These are phyloP conservation scores for Candida argentea DNA, from an alignment of 805 yeast genomes.

Conservation along the genomic window DNA sequence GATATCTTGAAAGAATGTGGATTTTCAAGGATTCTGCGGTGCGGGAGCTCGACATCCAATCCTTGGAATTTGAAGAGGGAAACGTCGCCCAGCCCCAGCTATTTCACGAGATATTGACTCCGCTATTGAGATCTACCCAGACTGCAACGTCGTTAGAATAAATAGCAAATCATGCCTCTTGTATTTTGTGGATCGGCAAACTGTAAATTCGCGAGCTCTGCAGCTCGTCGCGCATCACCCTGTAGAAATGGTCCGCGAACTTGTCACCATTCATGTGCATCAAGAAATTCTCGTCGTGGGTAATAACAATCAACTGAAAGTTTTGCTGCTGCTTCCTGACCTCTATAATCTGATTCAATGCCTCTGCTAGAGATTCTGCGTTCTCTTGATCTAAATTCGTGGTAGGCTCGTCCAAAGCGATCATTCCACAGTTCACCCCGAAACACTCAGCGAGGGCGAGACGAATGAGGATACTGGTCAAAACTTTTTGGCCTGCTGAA, in stretches of 20 bases:
- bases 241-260: conserved; percentile 80
- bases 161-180: conserved; percentile 9
- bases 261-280: conserved; percentile 75
- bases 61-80: neutral
- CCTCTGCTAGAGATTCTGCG: conserved; percentile 75
- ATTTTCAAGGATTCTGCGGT: conserved; percentile 47
- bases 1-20: conserved; percentile 75
- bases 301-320: conserved; percentile 89
- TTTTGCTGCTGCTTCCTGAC: conserved; percentile 69
- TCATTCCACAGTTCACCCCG: conserved; percentile 90
- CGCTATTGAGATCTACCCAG: neutral
- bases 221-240: conserved; percentile 68
- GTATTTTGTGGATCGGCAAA: conserved; percentile 30
- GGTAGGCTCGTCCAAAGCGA: conserved; percentile 96
- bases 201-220: conserved; percentile 68
- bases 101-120: neutral
- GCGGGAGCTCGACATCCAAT: neutral
- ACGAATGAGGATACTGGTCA: conserved; percentile 86
- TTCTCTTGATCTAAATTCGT: conserved; percentile 89
- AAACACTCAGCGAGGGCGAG: conserved; percentile 92
- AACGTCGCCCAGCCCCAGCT: neutral
- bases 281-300: conserved; percentile 91
- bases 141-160: too few species aligned
- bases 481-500: conserved; percentile 94
- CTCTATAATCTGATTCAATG: conserved; percentile 66